Base-by-base conservation (phyloP, 495 filamentous ascomycete species). In the Neurospora sp. region DNA sequence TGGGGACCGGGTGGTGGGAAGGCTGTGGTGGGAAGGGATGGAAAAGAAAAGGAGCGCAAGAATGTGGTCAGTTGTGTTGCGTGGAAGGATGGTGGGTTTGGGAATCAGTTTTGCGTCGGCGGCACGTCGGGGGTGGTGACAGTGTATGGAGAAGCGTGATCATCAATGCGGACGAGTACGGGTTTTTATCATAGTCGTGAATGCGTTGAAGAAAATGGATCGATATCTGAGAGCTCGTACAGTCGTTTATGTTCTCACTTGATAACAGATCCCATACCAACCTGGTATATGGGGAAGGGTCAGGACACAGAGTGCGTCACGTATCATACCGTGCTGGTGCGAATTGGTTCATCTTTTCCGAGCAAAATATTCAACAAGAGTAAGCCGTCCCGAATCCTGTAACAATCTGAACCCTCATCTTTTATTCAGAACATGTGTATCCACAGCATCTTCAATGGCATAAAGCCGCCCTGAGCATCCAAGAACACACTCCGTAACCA, bases 21-120 rank as follows among this genome's bases (percentile, higher is more conserved):
- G 82, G 86, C 74, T 77, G 81, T 81, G 68, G 81, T 84, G 12
- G 84, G 85, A n/a, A 80, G 79, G 65, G 86, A 87, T 74, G 85
- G 86, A 5, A 84, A 84, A 75, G 83, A 84, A 70, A 87, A 85
- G 78, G 82, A 85, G 76, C 79, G 82, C 39, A 84, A 79, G 73
- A 87, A 88, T 74, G 84, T 88, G 41, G 76, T 88, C 8, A 88
- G 84, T 71, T 86, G 85, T 73, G 87, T 96, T 70, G 89, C 92
- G 18, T 96, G 92, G 90, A 91, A 91, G 76, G 87, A 91, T 71
- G 83, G 83, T 41, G 89, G 89, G 9, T 90, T 87, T 72, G 88
- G 89, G 31, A 81, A 87, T 72, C 85, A 87, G 79, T 88, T 85
- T 75, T 87, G 85, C 71, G 86, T 84, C 27, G 87, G 84, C 42